These are phyloP conservation scores for Hysterangium stoloniferum DNA, from an alignment of 768 basidiomycete species.

Conservation along the genomic window DNA sequence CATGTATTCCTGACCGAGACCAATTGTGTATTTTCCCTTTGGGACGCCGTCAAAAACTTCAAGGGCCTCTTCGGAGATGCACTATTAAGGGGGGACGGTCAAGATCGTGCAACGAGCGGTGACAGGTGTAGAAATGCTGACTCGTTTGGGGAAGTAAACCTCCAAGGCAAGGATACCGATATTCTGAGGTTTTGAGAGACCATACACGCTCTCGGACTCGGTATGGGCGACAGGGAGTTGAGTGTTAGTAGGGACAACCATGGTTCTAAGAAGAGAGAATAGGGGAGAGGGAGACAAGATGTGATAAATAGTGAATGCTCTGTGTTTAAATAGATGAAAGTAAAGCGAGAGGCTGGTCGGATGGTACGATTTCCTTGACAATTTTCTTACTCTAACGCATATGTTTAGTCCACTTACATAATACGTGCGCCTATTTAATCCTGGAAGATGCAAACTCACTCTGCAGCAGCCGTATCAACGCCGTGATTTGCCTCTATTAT, in stretches of 20 bases:
- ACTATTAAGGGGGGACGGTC: slow-evolving; percentile 36
- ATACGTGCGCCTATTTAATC: too few species aligned
- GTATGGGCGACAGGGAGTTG: not conserved
- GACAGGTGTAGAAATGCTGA: slow-evolving; percentile 35
- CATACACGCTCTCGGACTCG: slow-evolving; percentile 5
- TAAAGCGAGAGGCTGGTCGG: too few species aligned
- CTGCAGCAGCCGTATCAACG: too few species aligned
- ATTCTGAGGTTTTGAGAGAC: slow-evolving; percentile 63
- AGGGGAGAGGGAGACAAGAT: too few species aligned
- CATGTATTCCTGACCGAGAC: slow-evolving; percentile 97
- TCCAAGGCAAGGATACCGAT: slow-evolving; percentile 93
- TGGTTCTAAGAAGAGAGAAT: not conserved
- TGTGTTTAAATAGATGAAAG: too few species aligned
- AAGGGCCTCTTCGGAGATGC: slow-evolving; percentile 91
- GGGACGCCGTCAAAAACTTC: slow-evolving; percentile 92
- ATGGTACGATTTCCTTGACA: too few species aligned
- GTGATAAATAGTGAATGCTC: too few species aligned
- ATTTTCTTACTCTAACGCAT: too few species aligned
- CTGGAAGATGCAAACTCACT: too few species aligned
- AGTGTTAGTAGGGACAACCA: slow-evolving; percentile 1
- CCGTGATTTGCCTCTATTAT: too few species aligned
- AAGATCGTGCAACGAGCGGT: slow-evolving; percentile 12
- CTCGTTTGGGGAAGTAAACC: slow-evolving; percentile 89
- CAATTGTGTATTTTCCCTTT: slow-evolving; percentile 98
- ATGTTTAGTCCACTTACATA: too few species aligned